Base-by-base conservation (phyloP, 805 yeast genomes). In the Saccharomycopsis sp. region DNA sequence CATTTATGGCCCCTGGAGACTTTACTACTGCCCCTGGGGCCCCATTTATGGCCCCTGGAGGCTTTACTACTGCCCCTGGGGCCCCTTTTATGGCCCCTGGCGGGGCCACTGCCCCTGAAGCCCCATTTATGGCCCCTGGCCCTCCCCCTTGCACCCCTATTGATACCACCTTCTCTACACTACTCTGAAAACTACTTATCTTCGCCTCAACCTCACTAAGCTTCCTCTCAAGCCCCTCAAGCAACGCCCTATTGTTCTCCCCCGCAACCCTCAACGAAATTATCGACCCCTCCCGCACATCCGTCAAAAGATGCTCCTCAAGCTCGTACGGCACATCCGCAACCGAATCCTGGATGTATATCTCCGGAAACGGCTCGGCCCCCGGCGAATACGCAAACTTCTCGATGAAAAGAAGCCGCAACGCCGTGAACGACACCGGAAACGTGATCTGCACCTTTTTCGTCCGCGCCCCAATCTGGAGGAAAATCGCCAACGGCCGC, bases 341-440 rank as follows among this genome's bases (percentile, higher is more conserved):
- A 1, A 71, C 68, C 0, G 79, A 77, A 60, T 89, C 95, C 60
- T 79, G 83, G 3, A 91, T 76, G 64, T 87, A 87, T 24, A 94
- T 79, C 12, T 85, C 87, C 0, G 98, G 97, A 63, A 90, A 89
- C 1, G 80, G 71, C 12, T 82, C 79, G 0, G 81, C 70, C 0
- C 87, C 85, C 0, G 96, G 94, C 0, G 92, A 79, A 68, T 86
- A 90, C 1, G 92, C 89, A 72, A 91, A 91, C 64, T 83, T 88
- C 65, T 92, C 97, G 3, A 91, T 88, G 66, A 92, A 92, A 23
- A 88, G 72, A 1, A 90, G 75, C 51, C 94, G 77, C 40, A 87
- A 65, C 1, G 83, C 75, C 2, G 73, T 75, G 52, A 71, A 71
- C 5, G 71, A 65, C 2, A 70, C 60, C 3, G 77, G 74, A 1